Evolutionary conservation across 2,329 filamentous ascomycete genomes (phyloP).

Genomic region (Aspergillus pseudonomiae): DNA sequence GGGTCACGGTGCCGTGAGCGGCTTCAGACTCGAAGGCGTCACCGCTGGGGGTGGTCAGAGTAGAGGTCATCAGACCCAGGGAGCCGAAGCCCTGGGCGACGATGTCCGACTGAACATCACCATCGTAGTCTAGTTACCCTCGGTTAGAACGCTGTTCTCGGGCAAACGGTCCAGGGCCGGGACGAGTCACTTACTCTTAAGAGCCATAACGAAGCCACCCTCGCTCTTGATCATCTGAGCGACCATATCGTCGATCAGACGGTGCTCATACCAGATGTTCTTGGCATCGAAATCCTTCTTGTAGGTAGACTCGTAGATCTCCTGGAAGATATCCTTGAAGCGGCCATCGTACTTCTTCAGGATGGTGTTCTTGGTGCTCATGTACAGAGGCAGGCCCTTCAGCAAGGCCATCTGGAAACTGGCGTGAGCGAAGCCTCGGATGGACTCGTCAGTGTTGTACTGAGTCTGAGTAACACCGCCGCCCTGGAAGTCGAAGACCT

Average conservation of each 20-base stretch:
- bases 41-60: conserved; percentile 94
- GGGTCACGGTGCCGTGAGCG: conserved; percentile 95
- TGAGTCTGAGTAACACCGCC: conserved; percentile 89
- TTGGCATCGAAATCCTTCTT: conserved; percentile 86
- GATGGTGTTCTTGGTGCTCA: conserved; percentile 99
- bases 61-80: conserved; percentile 96
- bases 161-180: background rate
- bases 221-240: conserved; percentile 99
- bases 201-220: conserved; percentile 93
- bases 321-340: conserved; percentile 99
- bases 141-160: conserved; percentile 15
- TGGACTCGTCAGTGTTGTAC: conserved; percentile 98
- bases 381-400: conserved; percentile 91
- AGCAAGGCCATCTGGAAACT: conserved; percentile 92
- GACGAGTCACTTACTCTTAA: conserved; percentile 74
- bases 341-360: conserved; percentile 97
- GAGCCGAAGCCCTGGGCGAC: conserved; percentile 98
- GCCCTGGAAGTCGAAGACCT: conserved; percentile 87
- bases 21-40: conserved; percentile 98
- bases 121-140: conserved; percentile 80
- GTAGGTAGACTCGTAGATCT: conserved; percentile 87
- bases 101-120: conserved; percentile 97
- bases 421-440: conserved; percentile 90
- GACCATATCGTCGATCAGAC: conserved; percentile 99
- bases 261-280: conserved; percentile 98